These are phyloP conservation scores for Hymenochaete sp. DNA, from an alignment of 1,284 basidiomycete genomes.

Conservation along the genomic window DNA sequence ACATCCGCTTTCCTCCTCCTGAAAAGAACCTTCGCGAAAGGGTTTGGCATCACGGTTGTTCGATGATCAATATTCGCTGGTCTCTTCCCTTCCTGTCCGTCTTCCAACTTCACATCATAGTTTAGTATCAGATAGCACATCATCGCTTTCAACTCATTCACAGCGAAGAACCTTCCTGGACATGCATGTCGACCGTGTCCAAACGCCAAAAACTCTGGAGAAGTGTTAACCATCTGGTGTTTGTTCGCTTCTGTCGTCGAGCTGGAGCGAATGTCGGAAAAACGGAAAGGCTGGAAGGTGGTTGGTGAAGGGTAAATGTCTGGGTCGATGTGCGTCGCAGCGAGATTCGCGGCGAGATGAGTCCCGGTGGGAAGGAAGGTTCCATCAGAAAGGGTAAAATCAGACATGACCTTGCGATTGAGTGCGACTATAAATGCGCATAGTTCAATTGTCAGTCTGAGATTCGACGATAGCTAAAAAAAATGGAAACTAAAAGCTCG, in stretches of 20 bases:
- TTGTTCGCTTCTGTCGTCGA: conserved; percentile 20
- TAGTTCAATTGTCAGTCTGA: not conserved
- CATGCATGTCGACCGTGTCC: conserved; percentile 23
- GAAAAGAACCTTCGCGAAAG: conserved; percentile 18
- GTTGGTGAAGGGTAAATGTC: conserved; percentile 32
- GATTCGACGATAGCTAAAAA: not conserved
- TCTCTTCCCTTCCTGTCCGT: conserved; percentile 22
- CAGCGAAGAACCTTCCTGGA: conserved; percentile 41
- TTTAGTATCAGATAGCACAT: conserved; percentile 34
- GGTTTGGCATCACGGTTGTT: conserved; percentile 14
- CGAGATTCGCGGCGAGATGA: conserved; percentile 34
- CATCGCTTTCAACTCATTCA: conserved; percentile 37
- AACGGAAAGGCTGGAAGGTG: conserved; percentile 41
- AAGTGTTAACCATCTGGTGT: conserved; percentile 25
- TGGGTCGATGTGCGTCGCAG: conserved; percentile 35
- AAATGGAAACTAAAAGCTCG: not conserved
- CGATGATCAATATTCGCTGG: conserved; percentile 19
- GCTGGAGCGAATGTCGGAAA: conserved; percentile 32
- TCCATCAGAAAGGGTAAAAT: conserved; percentile 34
- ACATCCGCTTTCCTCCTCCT: conserved; percentile 8
- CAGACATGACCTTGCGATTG: conserved; percentile 25
- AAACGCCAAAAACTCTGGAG: conserved; percentile 21
- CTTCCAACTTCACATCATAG: conserved; percentile 38
- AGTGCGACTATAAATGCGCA: conserved; percentile 18
- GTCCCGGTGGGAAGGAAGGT: conserved; percentile 36